Conservation (phyloP, 768 basidiomycete species). For the Trametes villosa region DNA sequence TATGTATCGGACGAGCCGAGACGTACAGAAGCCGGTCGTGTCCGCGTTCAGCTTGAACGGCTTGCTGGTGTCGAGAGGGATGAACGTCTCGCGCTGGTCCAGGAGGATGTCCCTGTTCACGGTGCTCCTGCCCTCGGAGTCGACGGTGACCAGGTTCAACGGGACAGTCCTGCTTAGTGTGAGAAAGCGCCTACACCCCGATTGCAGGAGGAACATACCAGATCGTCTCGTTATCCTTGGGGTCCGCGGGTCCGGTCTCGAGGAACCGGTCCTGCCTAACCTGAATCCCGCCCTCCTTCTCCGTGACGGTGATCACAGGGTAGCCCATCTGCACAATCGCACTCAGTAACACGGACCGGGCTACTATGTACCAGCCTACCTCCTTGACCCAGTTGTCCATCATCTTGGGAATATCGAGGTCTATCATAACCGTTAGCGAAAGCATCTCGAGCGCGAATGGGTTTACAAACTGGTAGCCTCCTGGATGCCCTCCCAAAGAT, state of each 20-base stretch:
- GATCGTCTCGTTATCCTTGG: constrained; percentile 84
- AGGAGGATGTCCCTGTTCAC: constrained; percentile 71
- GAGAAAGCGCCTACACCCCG: not conserved
- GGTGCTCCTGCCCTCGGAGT: constrained; percentile 55
- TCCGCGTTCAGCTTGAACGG: constrained; percentile 91
- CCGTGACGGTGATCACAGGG: constrained; percentile 87
- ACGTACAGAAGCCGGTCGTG: constrained; percentile 87
- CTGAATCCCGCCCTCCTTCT: constrained; percentile 69
- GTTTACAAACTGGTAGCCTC: constrained; percentile 59
- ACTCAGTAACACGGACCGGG: not conserved
- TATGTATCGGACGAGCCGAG: not conserved
- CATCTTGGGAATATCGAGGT: constrained; percentile 71
- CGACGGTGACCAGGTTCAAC: constrained; percentile 69
- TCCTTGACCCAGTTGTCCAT: constrained; percentile 94
- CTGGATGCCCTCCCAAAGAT: constrained; percentile 87
- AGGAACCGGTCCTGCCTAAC: constrained; percentile 93
- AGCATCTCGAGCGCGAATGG: not conserved
- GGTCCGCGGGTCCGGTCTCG: constrained; percentile 76
- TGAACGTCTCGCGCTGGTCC: constrained; percentile 63
- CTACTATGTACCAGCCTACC: constrained; percentile 37
- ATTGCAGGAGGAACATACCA: constrained; percentile 53
- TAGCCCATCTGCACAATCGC: constrained; percentile 62
- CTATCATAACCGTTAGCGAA: constrained; percentile 36
- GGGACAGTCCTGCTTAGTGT: constrained; percentile 70
- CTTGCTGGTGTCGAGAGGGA: constrained; percentile 73